Percentiles rank a stretch among this genome's conserved stretches.
Conservation (phyloP, 495 filamentous ascomycete species). For the Lasiosphaeria miniovina region DNA sequence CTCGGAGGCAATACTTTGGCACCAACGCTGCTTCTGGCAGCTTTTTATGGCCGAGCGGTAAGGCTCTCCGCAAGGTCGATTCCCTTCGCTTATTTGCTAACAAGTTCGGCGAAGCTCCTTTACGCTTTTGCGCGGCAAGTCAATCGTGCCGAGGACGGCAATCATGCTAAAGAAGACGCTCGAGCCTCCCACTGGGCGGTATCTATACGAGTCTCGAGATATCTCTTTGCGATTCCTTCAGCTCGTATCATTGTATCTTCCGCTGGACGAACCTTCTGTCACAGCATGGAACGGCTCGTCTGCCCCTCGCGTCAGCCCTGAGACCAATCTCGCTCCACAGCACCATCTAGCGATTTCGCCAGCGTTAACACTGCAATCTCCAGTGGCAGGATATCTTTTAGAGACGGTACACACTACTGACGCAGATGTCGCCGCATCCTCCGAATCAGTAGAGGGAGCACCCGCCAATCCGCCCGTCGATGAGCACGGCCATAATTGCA, state of each 20-base stretch:
- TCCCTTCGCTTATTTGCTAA: not conserved
- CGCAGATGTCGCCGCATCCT: not conserved
- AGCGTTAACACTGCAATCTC: not conserved
- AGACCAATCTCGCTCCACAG: constrained; percentile 46
- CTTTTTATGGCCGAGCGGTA: constrained; percentile 59
- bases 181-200: constrained; percentile 43
- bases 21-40: constrained; percentile 61
- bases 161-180: constrained; percentile 41
- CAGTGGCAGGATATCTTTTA: not conserved
- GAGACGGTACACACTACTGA: not conserved
- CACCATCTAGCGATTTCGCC: constrained; percentile 34
- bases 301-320: constrained; percentile 29
- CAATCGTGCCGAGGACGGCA: constrained; percentile 34
- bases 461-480: not conserved
- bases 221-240: constrained; percentile 54
- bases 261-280: constrained; percentile 35
- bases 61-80: constrained; percentile 15
- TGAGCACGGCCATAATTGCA: not conserved
- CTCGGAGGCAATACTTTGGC: constrained; percentile 49
- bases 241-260: constrained; percentile 48
- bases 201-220: constrained; percentile 44
- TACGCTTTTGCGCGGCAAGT: constrained; percentile 51
- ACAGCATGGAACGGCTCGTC: constrained; percentile 35
- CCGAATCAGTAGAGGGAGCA: not conserved
- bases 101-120: constrained; percentile 20